phyloP scores from a whole-genome alignment of 2,329 filamentous ascomycete species.

The Tolypocladium ovalisporum region DNA sequence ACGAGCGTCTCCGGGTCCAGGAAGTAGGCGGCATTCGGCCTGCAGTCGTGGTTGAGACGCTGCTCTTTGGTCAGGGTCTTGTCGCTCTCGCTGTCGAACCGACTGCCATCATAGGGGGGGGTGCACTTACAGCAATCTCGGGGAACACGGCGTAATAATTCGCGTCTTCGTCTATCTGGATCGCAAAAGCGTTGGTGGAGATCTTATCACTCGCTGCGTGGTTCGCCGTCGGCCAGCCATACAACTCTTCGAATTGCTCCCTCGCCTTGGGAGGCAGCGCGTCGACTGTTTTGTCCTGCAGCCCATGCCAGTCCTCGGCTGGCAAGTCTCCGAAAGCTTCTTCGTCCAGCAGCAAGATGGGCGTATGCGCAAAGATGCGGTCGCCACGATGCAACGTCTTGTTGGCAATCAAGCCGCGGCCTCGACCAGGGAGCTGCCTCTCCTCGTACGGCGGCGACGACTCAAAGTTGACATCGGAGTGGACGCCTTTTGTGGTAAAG shows the following conservation, averaged over 20 bases:
- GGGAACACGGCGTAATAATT: constrained; percentile 4
- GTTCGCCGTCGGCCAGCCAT: background rate
- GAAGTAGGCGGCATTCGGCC: constrained; percentile 32
- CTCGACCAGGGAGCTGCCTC: constrained; percentile 11
- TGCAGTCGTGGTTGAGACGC: constrained; percentile 35
- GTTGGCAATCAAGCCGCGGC: constrained; percentile 14
- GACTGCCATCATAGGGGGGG: no score
- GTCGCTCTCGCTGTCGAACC: background rate
- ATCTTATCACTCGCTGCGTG: constrained; percentile 4
- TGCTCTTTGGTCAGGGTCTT: constrained; percentile 8
- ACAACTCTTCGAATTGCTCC: constrained; percentile 4
- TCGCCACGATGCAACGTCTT: constrained; percentile 11
- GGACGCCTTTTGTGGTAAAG: constrained; percentile 12
- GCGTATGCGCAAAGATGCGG: constrained; percentile 6
- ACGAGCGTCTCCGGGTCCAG: constrained; percentile 26
- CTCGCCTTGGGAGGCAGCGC: constrained; percentile 1
- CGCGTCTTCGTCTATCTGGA: background rate
- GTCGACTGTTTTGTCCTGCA: constrained; percentile 3
- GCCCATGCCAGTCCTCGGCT: background rate
- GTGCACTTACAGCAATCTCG: constrained; percentile 6
- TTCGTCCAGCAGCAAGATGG: constrained; percentile 4
- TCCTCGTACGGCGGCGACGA: constrained; percentile 9
- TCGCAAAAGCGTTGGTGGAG: constrained; percentile 7
- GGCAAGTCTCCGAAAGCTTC: background rate
- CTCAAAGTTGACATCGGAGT: background rate